phyloP scores from a whole-genome alignment of 805 yeast species.

The Kodamaea neixiangensis region DNA sequence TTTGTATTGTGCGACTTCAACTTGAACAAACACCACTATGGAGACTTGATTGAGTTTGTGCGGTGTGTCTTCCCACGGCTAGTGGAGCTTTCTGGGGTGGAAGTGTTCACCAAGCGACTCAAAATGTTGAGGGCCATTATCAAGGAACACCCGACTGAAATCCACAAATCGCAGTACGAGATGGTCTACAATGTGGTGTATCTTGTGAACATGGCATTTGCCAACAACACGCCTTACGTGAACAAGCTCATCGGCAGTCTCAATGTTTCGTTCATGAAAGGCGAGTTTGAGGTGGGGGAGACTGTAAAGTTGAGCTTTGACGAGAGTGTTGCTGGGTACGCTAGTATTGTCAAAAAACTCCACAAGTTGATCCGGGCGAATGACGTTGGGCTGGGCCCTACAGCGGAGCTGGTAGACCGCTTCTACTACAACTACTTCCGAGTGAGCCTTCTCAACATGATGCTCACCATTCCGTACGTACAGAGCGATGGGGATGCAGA shows the following conservation, averaged over 20 bases:
- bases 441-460: constrained; percentile 15
- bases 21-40: constrained; percentile 20
- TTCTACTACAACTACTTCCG: constrained; percentile 21
- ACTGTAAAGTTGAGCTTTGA: neutral
- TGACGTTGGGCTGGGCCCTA: neutral
- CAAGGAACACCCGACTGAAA: constrained; percentile 9
- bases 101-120: neutral
- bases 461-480: constrained; percentile 6
- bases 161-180: constrained; percentile 20
- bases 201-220: constrained; percentile 14
- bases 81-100: neutral
- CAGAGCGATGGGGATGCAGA: neutral
- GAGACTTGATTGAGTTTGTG: constrained; percentile 17
- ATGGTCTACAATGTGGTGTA: constrained; percentile 22
- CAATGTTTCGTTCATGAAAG: neutral
- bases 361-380: neutral
- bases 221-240: neutral
- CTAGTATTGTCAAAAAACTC: neutral
- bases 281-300: neutral
- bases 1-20: constrained; percentile 31
- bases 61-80: constrained; percentile 17
- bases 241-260: neutral
- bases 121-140: constrained; percentile 8
- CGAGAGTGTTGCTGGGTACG: neutral
- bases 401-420: constrained; percentile 2